Conservation (phyloP, 2,329 filamentous ascomycete species). For the Trichoderma lentiforme region DNA sequence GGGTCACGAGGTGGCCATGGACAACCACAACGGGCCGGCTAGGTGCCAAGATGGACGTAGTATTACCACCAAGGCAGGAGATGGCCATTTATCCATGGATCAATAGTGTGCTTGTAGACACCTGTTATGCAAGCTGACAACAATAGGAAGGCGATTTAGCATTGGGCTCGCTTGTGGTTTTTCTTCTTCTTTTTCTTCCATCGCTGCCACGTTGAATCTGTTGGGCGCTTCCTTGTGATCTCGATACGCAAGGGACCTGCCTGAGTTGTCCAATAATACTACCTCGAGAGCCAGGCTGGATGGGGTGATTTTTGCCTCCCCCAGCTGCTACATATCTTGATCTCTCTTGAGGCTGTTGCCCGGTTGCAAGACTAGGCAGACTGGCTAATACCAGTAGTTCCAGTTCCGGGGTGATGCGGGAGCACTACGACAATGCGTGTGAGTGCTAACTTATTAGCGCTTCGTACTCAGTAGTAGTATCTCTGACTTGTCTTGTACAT, state of each 20-base stretch:
- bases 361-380: background rate
- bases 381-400: background rate
- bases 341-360: constrained; percentile 6
- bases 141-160: background rate
- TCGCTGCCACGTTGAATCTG: constrained; percentile 9
- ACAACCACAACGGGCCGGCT: background rate
- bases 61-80: background rate
- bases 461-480: background rate
- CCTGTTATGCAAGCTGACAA: constrained; percentile 3
- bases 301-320: background rate
- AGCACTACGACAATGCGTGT: background rate
- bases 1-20: constrained; percentile 2
- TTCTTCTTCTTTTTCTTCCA: background rate
- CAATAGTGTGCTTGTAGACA: constrained; percentile 1
- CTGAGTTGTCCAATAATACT: background rate
- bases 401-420: background rate
- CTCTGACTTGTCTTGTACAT: background rate
- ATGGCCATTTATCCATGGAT: background rate
- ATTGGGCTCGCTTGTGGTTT: background rate
- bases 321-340: background rate
- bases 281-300: background rate
- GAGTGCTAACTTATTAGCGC: background rate
- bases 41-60: background rate
- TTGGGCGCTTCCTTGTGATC: background rate
- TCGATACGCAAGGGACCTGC: constrained; percentile 10